phyloP scores from a whole-genome alignment of 2,329 filamentous ascomycete genomes.

The Colletotrichum ledebouriae region DNA sequence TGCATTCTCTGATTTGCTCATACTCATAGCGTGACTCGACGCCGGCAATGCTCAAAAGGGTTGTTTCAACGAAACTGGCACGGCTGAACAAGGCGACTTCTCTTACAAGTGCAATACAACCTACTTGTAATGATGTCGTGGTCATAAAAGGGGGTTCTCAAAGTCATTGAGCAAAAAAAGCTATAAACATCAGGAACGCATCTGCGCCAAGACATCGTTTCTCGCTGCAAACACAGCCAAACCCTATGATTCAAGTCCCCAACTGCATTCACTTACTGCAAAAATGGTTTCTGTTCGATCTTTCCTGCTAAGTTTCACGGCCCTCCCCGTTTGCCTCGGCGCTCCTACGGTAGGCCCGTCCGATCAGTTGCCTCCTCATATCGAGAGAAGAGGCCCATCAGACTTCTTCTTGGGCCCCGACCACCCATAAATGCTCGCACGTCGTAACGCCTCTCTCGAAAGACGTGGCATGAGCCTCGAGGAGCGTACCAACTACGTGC shows the following conservation, averaged over 20 bases:
- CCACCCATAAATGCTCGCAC: constrained; percentile 3
- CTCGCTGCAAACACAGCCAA: no score
- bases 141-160: no score
- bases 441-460: constrained; percentile 11
- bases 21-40: no score
- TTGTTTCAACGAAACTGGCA: no score
- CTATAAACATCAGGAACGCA: no score
- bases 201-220: no score
- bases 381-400: constrained; percentile 1
- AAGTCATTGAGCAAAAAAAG: no score
- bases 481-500: constrained; percentile 41
- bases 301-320: constrained; percentile 45
- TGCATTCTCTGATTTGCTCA: no score
- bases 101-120: no score
- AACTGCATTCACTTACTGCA: not conserved
- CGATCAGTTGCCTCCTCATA: constrained; percentile 9
- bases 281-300: not conserved
- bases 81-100: no score
- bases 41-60: no score
- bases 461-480: constrained; percentile 11
- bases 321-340: constrained; percentile 20
- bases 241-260: not conserved
- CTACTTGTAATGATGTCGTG: no score
- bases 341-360: not conserved
- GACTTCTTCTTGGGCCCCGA: constrained; percentile 4